phyloP scores from a whole-genome alignment of 345 rosid species.

The Populus nigra region DNA sequence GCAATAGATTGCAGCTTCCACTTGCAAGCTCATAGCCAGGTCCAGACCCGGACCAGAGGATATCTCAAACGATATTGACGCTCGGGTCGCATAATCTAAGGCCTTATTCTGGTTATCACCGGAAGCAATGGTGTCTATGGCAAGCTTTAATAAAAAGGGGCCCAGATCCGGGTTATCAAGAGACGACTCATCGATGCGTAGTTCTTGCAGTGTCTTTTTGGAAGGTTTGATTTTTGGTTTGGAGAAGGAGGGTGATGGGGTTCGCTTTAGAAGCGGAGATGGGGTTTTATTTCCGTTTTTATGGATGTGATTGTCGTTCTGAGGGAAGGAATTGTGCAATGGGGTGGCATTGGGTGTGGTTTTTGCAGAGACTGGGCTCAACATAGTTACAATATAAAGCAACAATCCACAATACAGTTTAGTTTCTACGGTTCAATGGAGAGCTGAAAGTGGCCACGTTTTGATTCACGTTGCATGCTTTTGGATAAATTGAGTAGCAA shows the following conservation, averaged over 20 bases:
- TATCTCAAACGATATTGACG: slow-evolving; percentile 38
- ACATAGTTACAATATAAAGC: slow-evolving; percentile 24
- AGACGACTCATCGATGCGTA: slow-evolving; percentile 17
- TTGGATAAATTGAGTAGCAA: background rate
- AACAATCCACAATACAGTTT: background rate
- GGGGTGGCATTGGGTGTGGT: slow-evolving; percentile 33
- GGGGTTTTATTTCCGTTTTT: slow-evolving; percentile 14
- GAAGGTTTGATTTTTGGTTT: slow-evolving; percentile 17
- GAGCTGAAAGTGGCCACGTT: background rate
- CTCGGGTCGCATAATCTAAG: slow-evolving; percentile 39
- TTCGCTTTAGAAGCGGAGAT: slow-evolving; percentile 23
- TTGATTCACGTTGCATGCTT: background rate
- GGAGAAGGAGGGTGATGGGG: slow-evolving; percentile 25
- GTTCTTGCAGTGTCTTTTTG: slow-evolving; percentile 22
- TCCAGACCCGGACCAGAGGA: slow-evolving; percentile 34
- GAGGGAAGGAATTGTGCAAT: slow-evolving; percentile 3
- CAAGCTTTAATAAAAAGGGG: slow-evolving; percentile 36
- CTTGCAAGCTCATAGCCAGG: slow-evolving; percentile 44
- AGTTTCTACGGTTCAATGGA: background rate
- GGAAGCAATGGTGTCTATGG: slow-evolving; percentile 29
- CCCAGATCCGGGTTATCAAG: slow-evolving; percentile 37
- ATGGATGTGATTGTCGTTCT: slow-evolving; percentile 14
- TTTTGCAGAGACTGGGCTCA: slow-evolving; percentile 27
- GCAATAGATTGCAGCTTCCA: slow-evolving; percentile 43
- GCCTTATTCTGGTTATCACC: slow-evolving; percentile 33